Evolutionary conservation across 495 filamentous ascomycete species (phyloP).

Genomic region (Aspergillus funiculosus): DNA sequence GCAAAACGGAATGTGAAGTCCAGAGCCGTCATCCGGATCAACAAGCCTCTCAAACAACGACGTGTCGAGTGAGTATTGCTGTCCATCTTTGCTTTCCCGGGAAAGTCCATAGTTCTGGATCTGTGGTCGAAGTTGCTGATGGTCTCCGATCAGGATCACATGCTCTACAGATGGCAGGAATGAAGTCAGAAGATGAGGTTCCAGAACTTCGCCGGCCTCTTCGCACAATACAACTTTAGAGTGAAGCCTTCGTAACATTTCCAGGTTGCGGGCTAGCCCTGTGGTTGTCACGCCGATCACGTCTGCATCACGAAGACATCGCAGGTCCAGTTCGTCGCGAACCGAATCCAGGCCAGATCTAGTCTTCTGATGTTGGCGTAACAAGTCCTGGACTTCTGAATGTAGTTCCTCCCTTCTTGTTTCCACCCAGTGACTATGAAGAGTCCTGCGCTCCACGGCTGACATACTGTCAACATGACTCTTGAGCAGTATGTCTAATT

Average conservation of each 20-base stretch:
- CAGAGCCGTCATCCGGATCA: slow-evolving; percentile 18
- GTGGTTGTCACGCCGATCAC: slow-evolving; percentile 75
- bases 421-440: slow-evolving; percentile 43
- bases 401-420: slow-evolving; percentile 29
- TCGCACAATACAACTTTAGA: slow-evolving; percentile 70
- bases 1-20: slow-evolving; percentile 45
- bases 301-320: slow-evolving; percentile 36
- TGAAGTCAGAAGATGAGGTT: slow-evolving; percentile 62
- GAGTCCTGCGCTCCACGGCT: slow-evolving; percentile 17
- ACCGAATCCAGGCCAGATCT: slow-evolving; percentile 31
- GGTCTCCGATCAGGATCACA: slow-evolving; percentile 71
- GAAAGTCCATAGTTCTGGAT: slow-evolving; percentile 60
- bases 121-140: slow-evolving; percentile 65
- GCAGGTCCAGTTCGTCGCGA: slow-evolving; percentile 32
- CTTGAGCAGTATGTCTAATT: slow-evolving; percentile 12
- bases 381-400: slow-evolving; percentile 28
- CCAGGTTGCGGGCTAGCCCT: slow-evolving; percentile 61
- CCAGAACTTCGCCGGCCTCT: slow-evolving; percentile 74
- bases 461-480: slow-evolving; percentile 23
- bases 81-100: slow-evolving; percentile 47
- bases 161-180: slow-evolving; percentile 68
- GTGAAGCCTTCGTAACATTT: slow-evolving; percentile 52
- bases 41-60: slow-evolving; percentile 68
- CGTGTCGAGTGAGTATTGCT: slow-evolving; percentile 57
- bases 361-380: slow-evolving; percentile 26